These are phyloP conservation scores for Symbiodinium pilosum DNA, from an alignment of 73 alveolate species.

Conservation along the genomic window DNA sequence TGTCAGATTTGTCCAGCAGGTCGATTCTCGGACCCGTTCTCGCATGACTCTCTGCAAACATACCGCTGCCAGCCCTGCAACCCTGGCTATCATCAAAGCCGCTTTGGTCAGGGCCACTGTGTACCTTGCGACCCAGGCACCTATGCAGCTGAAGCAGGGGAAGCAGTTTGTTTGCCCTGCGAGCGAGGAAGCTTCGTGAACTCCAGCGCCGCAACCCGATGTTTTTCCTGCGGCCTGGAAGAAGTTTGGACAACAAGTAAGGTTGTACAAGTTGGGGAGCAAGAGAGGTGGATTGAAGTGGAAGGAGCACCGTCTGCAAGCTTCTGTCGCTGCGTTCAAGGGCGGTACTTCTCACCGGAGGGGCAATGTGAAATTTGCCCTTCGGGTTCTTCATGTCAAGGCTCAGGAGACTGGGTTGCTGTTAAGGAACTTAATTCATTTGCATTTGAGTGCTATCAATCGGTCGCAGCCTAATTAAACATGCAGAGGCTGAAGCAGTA, in stretches of 20 bases:
- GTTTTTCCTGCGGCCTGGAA: slow-evolving; percentile 20
- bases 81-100: slow-evolving; percentile 27
- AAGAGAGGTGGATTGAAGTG: slow-evolving; percentile 59
- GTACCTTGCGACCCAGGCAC: slow-evolving; percentile 27
- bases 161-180: slow-evolving; percentile 27
- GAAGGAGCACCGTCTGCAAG: slow-evolving; percentile 49
- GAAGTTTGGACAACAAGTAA: slow-evolving; percentile 61
- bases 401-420: not conserved
- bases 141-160: slow-evolving; percentile 37
- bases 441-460: too few species aligned
- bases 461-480: too few species aligned
- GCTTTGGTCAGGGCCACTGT: not conserved
- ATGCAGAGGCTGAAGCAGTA: too few species aligned
- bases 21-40: slow-evolving; percentile 1
- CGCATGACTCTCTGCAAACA: not conserved
- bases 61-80: slow-evolving; percentile 23
- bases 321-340: slow-evolving; percentile 16
- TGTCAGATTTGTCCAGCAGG: slow-evolving; percentile 57
- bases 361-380: not conserved
- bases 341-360: not conserved
- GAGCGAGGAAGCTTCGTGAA: slow-evolving; percentile 25
- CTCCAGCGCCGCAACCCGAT: not conserved
- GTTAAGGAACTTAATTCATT: too few species aligned
- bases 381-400: not conserved
- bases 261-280: not conserved